A percentile compares a stretch with the other conserved stretches of the same genome.
phyloP scores from a whole-genome alignment of 345 rosid genomes.

The Isatis tinctoria region DNA sequence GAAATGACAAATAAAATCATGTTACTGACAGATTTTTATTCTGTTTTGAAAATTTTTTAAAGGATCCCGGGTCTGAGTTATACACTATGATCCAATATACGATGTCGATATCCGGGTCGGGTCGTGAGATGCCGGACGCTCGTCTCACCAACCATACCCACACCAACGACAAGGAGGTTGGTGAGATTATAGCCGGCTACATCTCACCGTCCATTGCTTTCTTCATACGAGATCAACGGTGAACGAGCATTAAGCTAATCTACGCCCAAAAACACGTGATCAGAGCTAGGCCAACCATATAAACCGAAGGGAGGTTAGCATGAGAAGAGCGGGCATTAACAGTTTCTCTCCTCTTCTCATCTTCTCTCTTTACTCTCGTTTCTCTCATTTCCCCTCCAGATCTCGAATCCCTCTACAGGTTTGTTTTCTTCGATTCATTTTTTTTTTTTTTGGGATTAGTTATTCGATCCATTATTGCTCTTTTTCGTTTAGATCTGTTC shows the following conservation, averaged over 20 bases:
- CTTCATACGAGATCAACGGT: background rate
- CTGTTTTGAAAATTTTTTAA: background rate
- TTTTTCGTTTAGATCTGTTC: conserved; percentile 12
- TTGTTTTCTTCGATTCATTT: background rate
- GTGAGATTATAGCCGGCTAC: background rate
- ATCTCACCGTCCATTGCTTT: conserved; percentile 2
- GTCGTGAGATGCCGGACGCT: background rate
- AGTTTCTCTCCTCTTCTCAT: background rate
- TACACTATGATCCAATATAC: background rate
- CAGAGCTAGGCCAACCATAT: conserved; percentile 17
- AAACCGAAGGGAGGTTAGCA: conserved; percentile 20
- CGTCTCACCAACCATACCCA: conserved; percentile 27
- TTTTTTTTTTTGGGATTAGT: background rate
- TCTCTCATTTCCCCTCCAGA: conserved; percentile 10
- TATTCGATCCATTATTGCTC: background rate
- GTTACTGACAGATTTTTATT: background rate
- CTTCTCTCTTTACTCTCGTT: background rate
- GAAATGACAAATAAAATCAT: background rate
- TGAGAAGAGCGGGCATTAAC: conserved; percentile 33
- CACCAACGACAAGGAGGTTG: conserved; percentile 28
- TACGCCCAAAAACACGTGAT: conserved; percentile 11
- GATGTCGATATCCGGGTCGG: conserved; percentile 12
- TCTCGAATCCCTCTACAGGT: conserved; percentile 24
- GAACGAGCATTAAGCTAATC: background rate
- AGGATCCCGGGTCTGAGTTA: background rate